A percentile compares a stretch with the other conserved stretches of the same genome.
These are phyloP conservation scores for Solanum pimpinellifolium DNA, from an alignment of 257 asterid species.

Conservation along the genomic window DNA sequence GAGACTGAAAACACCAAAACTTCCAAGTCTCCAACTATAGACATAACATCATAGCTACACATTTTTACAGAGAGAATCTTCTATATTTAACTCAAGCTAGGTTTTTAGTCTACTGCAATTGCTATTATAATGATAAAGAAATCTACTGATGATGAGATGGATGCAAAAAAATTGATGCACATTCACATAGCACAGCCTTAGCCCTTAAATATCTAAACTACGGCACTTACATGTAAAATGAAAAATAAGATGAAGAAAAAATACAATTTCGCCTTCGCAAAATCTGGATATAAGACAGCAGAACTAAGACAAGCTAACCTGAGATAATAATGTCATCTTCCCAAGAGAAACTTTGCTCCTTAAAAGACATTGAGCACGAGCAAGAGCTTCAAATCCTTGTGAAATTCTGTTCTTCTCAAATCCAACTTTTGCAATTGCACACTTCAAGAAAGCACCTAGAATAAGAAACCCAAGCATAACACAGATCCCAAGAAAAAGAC, in stretches of 20 bases:
- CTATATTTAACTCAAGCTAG: not conserved
- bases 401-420: slow-evolving; percentile 88
- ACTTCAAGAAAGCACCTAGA: slow-evolving; percentile 84
- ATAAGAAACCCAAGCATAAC: slow-evolving; percentile 65
- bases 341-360: slow-evolving; percentile 86
- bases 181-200: not conserved
- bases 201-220: not conserved
- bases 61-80: not conserved
- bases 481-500: slow-evolving; percentile 31
- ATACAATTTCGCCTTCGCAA: not conserved
- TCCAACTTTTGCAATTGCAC: slow-evolving; percentile 82
- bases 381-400: slow-evolving; percentile 99
- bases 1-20: not conserved
- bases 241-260: not conserved
- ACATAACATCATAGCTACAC: not conserved
- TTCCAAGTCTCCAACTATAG: not conserved
- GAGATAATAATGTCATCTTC: slow-evolving; percentile 72
- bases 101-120: not conserved
- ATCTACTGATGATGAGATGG: not conserved
- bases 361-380: slow-evolving; percentile 89
- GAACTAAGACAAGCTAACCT: slow-evolving; percentile 29
- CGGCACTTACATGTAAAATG: not conserved
- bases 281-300: not conserved
- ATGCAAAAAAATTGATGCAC: not conserved
- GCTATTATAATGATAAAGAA: not conserved